These are phyloP conservation scores for Groenewaldozyma sp. DNA, from an alignment of 1,139 yeast genomes.

Conservation along the genomic window DNA sequence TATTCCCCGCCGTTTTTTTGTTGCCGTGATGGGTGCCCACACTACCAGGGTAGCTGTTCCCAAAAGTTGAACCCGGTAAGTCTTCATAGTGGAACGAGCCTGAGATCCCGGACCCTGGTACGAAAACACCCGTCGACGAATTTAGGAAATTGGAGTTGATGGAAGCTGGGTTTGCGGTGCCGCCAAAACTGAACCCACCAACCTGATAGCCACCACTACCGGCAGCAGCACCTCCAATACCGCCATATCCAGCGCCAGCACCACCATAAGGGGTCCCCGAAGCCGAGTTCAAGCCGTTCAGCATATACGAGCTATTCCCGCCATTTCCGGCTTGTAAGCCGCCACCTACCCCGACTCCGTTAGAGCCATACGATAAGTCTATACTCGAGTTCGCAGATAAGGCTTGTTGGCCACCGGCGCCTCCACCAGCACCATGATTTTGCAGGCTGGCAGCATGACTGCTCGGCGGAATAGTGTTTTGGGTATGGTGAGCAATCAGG, in stretches of 20 bases:
- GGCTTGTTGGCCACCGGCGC: conserved; percentile 7
- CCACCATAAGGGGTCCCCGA: neutral
- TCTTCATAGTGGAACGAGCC: conserved; percentile 26
- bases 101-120: conserved; percentile 25
- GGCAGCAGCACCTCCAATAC: neutral
- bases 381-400: conserved; percentile 1
- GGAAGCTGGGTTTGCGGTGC: neutral
- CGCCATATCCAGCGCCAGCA: neutral
- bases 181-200: too few species aligned
- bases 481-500: conserved; percentile 13
- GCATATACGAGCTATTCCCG: neutral
- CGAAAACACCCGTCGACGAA: conserved; percentile 10
- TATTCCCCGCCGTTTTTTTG: conserved; percentile 9
- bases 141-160: neutral
- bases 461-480: too few species aligned
- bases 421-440: conserved; percentile 3
- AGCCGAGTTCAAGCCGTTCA: neutral
- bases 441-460: conserved; percentile 7
- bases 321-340: neutral
- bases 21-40: conserved; percentile 7
- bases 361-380: conserved; percentile 1
- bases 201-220: too few species aligned
- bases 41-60: conserved; percentile 6
- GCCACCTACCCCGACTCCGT: conserved; percentile 1
- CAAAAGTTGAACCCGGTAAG: conserved; percentile 5